A percentile compares a stretch with the other conserved stretches of the same genome.
Conservation (phyloP, 139 green algal genomes). For the Tetratostichococcus sp. region DNA sequence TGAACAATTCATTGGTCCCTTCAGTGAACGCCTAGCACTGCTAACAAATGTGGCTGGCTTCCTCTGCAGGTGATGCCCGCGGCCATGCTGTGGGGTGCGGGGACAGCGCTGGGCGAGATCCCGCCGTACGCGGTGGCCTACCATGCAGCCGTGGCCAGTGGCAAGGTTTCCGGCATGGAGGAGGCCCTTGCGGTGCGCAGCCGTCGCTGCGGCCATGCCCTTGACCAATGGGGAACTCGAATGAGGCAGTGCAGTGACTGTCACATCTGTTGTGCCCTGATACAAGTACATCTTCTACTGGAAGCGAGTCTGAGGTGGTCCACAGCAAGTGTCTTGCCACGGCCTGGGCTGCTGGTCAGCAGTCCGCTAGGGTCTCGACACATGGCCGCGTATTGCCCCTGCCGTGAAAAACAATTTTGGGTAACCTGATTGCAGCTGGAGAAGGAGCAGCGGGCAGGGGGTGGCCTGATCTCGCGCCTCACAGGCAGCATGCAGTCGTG, state of each 20-base stretch:
- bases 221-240: no score
- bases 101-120: conserved; percentile 88
- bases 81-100: conserved; percentile 77
- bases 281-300: conserved; percentile 4
- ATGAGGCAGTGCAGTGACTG: no score
- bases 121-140: conserved; percentile 85
- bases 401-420: no score
- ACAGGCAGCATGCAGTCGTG: conserved; percentile 53
- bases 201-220: no score
- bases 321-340: no score
- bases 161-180: conserved; percentile 52
- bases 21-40: no score
- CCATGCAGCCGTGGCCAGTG: conserved; percentile 65
- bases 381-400: no score
- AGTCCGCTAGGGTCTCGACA: no score
- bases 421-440: background rate
- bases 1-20: no score
- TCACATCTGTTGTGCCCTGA: no score
- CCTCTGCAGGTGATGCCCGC: conserved; percentile 55
- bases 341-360: no score
- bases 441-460: background rate
- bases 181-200: conserved; percentile 34
- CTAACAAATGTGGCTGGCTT: no score
- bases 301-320: background rate
- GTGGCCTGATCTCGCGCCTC: conserved; percentile 12